Base-by-base conservation (phyloP, 441 rosid genomes). In the Erodium texanum region DNA sequence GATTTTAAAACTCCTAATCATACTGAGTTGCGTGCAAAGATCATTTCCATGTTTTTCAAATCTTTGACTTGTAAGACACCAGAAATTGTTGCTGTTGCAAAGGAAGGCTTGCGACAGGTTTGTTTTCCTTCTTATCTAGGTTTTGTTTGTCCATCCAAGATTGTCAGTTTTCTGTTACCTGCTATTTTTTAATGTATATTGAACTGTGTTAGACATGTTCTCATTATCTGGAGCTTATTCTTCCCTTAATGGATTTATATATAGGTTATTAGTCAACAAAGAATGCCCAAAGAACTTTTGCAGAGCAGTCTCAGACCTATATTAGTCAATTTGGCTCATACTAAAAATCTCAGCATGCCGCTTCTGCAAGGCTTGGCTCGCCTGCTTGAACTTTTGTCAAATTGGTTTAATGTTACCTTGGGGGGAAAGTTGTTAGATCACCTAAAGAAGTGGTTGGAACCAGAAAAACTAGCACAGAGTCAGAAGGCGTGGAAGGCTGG, bases 221-320 rank as follows among this genome's bases (percentile, higher is more conserved):
- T 66, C 54, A 48, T 38, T 22, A 59, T 52, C 24, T 6, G 61
- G 19, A 71, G 54, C 36, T 71, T 45, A 23, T 66, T 54, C 11
- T 62, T 5, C 2, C 27, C 54, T 63, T 64, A 23, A 15, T 62
- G 59, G 45, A 14, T 36, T 23, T 76, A 74, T 70, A 7, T 73
- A 69, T 78, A 95, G 99, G 99, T 92, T 69, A 92, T 90, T 71
- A 90, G 82, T 86, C 99, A 95, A 80, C 95, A 89, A 78, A 84
- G 92, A 76, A 89, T 95, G 97, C 99, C 99, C 52, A 95, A 92
- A 79, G 99, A 95, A 73, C 97, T 95, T 85, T 85, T 95, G 66
- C 98, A 92, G 86, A 92, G 90, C 83, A 92, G 99, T 80, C 97
- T 92, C 66, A 85, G 97, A 85, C 99, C 99, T 73, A 95, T 95